Conservation (phyloP, 2,329 filamentous ascomycete genomes). For the Purpureocillium lavendulum region DNA sequence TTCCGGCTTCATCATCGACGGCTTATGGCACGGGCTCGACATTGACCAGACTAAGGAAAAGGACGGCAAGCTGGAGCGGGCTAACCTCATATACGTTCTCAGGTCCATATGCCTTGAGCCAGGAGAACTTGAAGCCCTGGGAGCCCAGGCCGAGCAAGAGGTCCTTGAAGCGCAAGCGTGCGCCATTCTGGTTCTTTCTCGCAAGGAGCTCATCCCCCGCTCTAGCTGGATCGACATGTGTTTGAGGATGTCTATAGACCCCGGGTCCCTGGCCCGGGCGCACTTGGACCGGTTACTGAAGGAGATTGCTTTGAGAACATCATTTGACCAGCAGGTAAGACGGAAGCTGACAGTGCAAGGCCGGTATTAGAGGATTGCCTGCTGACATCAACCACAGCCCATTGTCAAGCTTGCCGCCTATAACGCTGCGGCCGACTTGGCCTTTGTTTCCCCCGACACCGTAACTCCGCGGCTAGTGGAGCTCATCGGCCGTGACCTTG, state of each 20-base stretch:
- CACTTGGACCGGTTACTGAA: slow-evolving; percentile 57
- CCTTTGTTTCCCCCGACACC: slow-evolving; percentile 81
- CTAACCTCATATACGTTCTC: slow-evolving; percentile 53
- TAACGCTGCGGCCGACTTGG: slow-evolving; percentile 79
- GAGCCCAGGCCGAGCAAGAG: slow-evolving; percentile 33
- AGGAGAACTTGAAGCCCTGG: slow-evolving; percentile 37
- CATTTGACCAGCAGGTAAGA: slow-evolving; percentile 42
- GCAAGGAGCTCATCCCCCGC: slow-evolving; percentile 67
- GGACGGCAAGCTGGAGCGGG: slow-evolving; percentile 61
- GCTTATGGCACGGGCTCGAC: slow-evolving; percentile 74
- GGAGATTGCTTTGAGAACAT: slow-evolving; percentile 50
- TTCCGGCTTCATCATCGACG: slow-evolving; percentile 56
- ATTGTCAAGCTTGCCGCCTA: slow-evolving; percentile 62
- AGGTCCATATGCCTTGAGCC: slow-evolving; percentile 55
- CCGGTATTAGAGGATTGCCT: too few species aligned
- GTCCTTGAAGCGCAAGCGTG: slow-evolving; percentile 63
- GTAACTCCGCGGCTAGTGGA: slow-evolving; percentile 70
- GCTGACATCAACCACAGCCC: too few species aligned
- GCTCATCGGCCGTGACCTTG: slow-evolving; percentile 66
- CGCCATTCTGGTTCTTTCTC: slow-evolving; percentile 68
- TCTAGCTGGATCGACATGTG: slow-evolving; percentile 86
- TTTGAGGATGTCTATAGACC: slow-evolving; percentile 71
- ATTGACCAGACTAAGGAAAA: slow-evolving; percentile 64
- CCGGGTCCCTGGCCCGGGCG: slow-evolving; percentile 64
- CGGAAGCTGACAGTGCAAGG: background rate